Evolutionary conservation across 2,329 filamentous ascomycete species (phyloP), one percentile per base, ranked within the genome.

Genomic region (Neonectria coccinea): DNA sequence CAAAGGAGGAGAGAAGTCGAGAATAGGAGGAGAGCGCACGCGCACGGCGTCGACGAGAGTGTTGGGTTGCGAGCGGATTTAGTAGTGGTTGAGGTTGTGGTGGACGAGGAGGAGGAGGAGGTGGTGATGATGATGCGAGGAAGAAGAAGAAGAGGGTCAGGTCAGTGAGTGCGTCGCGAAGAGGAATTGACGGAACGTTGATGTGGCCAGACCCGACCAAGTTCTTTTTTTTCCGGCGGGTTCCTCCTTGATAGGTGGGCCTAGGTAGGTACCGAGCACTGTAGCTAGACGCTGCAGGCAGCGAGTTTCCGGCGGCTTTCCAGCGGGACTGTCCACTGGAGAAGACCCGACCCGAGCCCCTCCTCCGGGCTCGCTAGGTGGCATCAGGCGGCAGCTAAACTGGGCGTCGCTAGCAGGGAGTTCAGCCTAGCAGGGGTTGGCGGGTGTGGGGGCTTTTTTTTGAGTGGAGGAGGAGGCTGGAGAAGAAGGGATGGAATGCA

Each of bases 401-500:
- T 25, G 25, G 25, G 25, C 22, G 22, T 48, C 22, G 14, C 45
- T 48, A n/a, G 39, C 45, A 48, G 45, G 45, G 45, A 16, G 22
- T 11, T 48, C 45, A 48, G 45, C 45, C 45, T 29, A 29, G 45
- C 45, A 48, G 45, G 44, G 45, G 45, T 29, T 9, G 3, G 12
- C 14, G 5, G 27, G 39, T 27, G 25, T 29, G 45, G 45, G 45
- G 45, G 25, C 22, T 1, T 45, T 56, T 56, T 56, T 56, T 48
- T 50, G 60, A 36, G 67, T 51, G 56, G 59, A 67, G 64, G 57
- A 67, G 64, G 57, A 22, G 54, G 45, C 56, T 63, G 68, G 68
- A 62, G 64, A 69, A 70, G 64, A 69, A 70, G 64, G 62, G 65
- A 70, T 55, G 65, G 31, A 42, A 45, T 55, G 50, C 27, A 56